A percentile compares a stretch with the other conserved stretches of the same genome.
These are phyloP conservation scores for Cutaneotrichosporon sp. DNA, from an alignment of 1,284 basidiomycete genomes.

Conservation along the genomic window DNA sequence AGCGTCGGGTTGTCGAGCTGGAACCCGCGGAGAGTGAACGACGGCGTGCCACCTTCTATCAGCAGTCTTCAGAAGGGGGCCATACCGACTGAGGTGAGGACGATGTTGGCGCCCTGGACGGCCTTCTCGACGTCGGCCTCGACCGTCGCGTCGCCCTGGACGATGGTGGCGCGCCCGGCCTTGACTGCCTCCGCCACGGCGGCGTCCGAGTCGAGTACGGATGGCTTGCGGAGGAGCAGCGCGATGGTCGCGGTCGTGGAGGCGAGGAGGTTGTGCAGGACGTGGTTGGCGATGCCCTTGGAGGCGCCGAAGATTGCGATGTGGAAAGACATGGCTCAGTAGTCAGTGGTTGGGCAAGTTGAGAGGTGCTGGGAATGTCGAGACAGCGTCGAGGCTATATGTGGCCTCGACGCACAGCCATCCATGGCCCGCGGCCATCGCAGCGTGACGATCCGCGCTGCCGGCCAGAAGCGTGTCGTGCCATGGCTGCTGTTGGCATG, in stretches of 20 bases:
- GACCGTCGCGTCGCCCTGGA: slow-evolving; percentile 35
- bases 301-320: slow-evolving; percentile 33
- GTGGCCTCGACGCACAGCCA: too few species aligned
- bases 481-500: too few species aligned
- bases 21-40: slow-evolving; percentile 23
- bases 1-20: slow-evolving; percentile 28
- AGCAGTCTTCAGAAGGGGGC: not conserved
- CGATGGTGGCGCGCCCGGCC: slow-evolving; percentile 23
- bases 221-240: slow-evolving; percentile 31
- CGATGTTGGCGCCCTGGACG: slow-evolving; percentile 28
- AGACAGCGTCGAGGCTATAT: not conserved
- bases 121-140: slow-evolving; percentile 28
- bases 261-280: slow-evolving; percentile 19
- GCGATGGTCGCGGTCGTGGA: not conserved
- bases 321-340: slow-evolving; percentile 20
- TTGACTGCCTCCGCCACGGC: slow-evolving; percentile 17
- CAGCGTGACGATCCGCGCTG: too few species aligned
- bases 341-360: not conserved
- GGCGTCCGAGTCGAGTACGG: slow-evolving; percentile 22
- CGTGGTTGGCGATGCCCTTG: slow-evolving; percentile 23
- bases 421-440: too few species aligned
- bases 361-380: too few species aligned
- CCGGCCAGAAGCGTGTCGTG: too few species aligned
- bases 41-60: slow-evolving; percentile 24
- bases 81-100: slow-evolving; percentile 35